Evolutionary conservation across 805 yeast species (phyloP), one percentile per base, ranked within the genome.

Genomic region (Yamadazyma akitaensis): DNA sequence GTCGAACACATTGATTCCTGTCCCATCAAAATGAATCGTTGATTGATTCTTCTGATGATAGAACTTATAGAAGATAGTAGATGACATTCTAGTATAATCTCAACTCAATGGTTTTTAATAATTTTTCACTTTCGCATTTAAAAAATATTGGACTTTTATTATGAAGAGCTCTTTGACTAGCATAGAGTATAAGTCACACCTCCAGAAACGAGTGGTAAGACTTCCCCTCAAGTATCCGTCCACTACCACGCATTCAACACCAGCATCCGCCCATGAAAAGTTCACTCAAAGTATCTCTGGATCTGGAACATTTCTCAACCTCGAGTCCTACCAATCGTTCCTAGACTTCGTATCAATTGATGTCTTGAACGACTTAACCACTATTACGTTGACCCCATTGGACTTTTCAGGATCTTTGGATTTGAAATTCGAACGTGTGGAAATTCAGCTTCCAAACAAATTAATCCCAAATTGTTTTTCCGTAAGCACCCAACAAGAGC

Each of bases 1-100:
- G 60, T 94, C 99, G 67, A 92, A 94, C 1, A 91, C 96, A 1
- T 96, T 88, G 36, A 94, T 81, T 25, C 98, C 97, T 0, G 99
- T 92, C 17, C 99, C 99, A 63, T 94, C 99, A 61, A 94, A 94
- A 40, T 84, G 77, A 24, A 94, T 80, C 37, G 95, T 78, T 0
- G 87, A 81, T 25, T 87, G 84, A 36, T 79, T 82, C 58, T 82
- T 84, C 63, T 91, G 97, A 13, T 96, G 92, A 50, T 81, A 70
- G 65, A 94, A 92, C 61, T 82, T 77, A 62, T 92, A 92, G 63
- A 89, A 94, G 10, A 92, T 87, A 2, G 88, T 84, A 12, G 96
- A 88, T 8, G 96, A 85, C 96, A 89, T 88, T 28, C 24, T 28
- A 28, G 32, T 28, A 13, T 4, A 28, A 13, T 28, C n/a, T 13